Evolutionary conservation across 305 asterid species (phyloP).

Genomic region (Nicotiana rustica): DNA sequence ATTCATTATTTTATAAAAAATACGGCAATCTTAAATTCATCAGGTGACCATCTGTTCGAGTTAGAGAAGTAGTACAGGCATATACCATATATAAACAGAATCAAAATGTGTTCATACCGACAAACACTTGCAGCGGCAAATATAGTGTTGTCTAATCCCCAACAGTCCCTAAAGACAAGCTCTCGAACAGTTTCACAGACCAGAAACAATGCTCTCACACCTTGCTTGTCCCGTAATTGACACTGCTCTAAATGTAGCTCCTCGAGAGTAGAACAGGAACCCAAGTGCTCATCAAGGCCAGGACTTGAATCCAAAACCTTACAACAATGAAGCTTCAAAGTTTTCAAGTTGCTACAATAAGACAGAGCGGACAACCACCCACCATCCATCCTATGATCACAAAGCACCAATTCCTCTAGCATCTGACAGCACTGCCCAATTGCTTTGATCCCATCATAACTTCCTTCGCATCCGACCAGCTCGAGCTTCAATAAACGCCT

Average conservation of each 20-base stretch:
- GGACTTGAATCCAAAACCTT: conserved; percentile 67
- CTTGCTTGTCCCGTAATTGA: conserved; percentile 61
- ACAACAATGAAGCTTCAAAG: conserved; percentile 71
- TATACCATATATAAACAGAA: conserved; percentile 7
- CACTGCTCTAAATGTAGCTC: conserved; percentile 76
- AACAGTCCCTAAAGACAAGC: conserved; percentile 71
- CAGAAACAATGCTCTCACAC: conserved; percentile 67
- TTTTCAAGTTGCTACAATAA: conserved; percentile 75
- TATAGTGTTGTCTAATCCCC: conserved; percentile 76
- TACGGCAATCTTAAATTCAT: conserved; percentile 1
- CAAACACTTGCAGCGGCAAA: conserved; percentile 63
- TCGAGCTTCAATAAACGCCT: conserved; percentile 79
- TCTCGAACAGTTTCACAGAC: conserved; percentile 63
- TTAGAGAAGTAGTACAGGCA: conserved; percentile 24
- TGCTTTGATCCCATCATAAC: conserved; percentile 91
- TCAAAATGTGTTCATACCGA: conserved; percentile 53
- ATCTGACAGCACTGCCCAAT: conserved; percentile 88
- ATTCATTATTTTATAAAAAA: not conserved
- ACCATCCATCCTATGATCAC: conserved; percentile 83
- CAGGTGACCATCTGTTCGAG: conserved; percentile 30
- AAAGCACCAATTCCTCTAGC: conserved; percentile 77
- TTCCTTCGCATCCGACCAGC: conserved; percentile 88
- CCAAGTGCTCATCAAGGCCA: conserved; percentile 74
- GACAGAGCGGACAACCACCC: conserved; percentile 90
- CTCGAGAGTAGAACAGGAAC: conserved; percentile 75